phyloP scores from a whole-genome alignment of 192 early-diverging fungal species.

The Linnemannia schmuckeri region DNA sequence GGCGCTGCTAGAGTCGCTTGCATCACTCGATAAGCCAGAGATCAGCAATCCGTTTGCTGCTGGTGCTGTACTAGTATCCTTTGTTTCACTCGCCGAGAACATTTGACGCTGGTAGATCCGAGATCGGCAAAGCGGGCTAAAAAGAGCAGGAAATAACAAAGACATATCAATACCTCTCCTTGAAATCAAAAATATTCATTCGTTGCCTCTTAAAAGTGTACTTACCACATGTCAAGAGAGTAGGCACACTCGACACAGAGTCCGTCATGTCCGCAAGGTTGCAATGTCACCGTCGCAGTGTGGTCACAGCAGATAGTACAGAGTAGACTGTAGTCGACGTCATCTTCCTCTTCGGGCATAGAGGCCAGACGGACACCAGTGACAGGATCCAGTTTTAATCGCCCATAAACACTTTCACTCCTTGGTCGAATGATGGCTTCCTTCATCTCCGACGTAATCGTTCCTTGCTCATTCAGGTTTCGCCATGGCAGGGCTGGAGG shows the following conservation, averaged over 20 bases:
- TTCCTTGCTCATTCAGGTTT: constrained; percentile 50
- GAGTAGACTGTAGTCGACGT: constrained; percentile 47
- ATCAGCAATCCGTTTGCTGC: constrained; percentile 27
- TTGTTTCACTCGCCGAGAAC: constrained; percentile 23
- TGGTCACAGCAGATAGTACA: constrained; percentile 66
- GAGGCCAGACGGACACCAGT: constrained; percentile 31
- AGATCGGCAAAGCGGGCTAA: constrained; percentile 46
- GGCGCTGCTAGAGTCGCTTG: constrained; percentile 3
- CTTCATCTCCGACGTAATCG: constrained; percentile 42
- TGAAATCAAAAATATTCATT: too few relatives aligned
- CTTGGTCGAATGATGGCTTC: constrained; percentile 52
- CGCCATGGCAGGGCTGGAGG: constrained; percentile 52
- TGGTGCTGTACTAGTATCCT: constrained; percentile 1
- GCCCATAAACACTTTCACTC: constrained; percentile 56
- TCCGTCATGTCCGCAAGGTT: constrained; percentile 64
- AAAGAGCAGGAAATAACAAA: background rate
- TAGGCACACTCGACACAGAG: constrained; percentile 61
- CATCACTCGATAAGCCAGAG: constrained; percentile 17
- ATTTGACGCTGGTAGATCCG: constrained; percentile 52
- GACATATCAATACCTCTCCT: too few relatives aligned
- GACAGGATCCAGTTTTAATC: constrained; percentile 37
- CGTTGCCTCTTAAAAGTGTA: background rate
- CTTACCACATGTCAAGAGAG: constrained; percentile 51
- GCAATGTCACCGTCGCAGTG: constrained; percentile 54
- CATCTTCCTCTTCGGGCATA: constrained; percentile 40